Percentiles rank a stretch among this genome's conserved stretches.
Conservation (phyloP, 202 grass and related monocot genomes). For the Carex arenaria region DNA sequence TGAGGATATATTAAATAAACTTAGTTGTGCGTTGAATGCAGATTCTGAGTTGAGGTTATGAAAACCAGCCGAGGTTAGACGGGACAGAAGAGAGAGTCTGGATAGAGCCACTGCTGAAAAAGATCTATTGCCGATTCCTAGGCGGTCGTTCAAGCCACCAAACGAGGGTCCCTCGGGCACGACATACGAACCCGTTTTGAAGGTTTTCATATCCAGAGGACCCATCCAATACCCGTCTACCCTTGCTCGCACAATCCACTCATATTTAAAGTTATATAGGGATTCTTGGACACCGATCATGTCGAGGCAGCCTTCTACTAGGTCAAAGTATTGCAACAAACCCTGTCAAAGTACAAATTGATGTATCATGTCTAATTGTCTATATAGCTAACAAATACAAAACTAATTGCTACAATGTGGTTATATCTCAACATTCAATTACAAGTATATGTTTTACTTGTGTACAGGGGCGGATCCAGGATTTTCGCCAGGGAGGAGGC, state of each 20-base stretch:
- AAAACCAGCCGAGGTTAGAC: constrained; percentile 28
- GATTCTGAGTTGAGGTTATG: constrained; percentile 62
- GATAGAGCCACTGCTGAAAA: constrained; percentile 37
- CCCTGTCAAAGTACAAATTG: constrained; percentile 34
- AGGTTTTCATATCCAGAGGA: constrained; percentile 18
- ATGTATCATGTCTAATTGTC: background rate
- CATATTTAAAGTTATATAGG: constrained; percentile 50
- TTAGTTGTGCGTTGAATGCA: constrained; percentile 51
- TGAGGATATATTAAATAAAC: background rate
- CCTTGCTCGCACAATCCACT: constrained; percentile 59
- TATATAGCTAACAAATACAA: background rate
- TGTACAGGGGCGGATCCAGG: too few relatives aligned
- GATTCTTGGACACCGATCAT: constrained; percentile 48
- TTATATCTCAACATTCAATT: too few relatives aligned
- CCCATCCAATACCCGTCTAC: constrained; percentile 67
- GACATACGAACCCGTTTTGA: constrained; percentile 23
- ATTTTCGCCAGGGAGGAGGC: too few relatives aligned
- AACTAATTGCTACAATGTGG: background rate
- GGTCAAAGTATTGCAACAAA: constrained; percentile 62
- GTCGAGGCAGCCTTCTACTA: constrained; percentile 76
- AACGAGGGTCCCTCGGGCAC: constrained; percentile 56
- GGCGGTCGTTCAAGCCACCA: constrained; percentile 77
- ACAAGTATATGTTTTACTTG: too few relatives aligned
- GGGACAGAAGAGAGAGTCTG: constrained; percentile 45
- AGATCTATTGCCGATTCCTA: constrained; percentile 28